Conservation (phyloP, 2,329 filamentous ascomycete genomes). For the Aureobasidium sp. region DNA sequence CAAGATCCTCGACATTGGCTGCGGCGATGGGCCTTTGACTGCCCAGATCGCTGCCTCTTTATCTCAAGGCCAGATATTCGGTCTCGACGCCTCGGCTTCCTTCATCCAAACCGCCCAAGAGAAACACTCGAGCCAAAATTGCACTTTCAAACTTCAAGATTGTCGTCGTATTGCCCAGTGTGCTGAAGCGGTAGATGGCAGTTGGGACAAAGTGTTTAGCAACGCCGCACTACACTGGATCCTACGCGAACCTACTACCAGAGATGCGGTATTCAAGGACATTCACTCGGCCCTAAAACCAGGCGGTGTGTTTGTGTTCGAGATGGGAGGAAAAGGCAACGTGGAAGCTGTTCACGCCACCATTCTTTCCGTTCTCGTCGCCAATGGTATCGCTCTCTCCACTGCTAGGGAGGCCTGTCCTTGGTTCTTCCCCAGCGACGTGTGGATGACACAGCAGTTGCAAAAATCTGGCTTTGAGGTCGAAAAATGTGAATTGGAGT, state of each 20-base stretch:
- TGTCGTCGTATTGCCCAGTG: constrained; percentile 23
- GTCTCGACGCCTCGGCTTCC: constrained; percentile 33
- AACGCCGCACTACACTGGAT: constrained; percentile 41
- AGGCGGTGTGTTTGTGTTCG: constrained; percentile 54
- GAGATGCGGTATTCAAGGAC: constrained; percentile 45
- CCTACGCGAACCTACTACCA: constrained; percentile 40
- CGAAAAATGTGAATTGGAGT: constrained; percentile 50
- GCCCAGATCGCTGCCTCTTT: constrained; percentile 27
- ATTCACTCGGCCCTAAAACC: constrained; percentile 46
- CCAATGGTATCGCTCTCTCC: constrained; percentile 44
- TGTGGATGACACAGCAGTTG: constrained; percentile 42
- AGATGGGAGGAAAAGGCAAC: constrained; percentile 66
- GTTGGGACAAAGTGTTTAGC: constrained; percentile 34
- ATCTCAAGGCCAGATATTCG: constrained; percentile 26
- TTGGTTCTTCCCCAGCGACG: constrained; percentile 65
- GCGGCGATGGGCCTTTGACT: constrained; percentile 35
- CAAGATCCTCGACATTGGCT: constrained; percentile 33
- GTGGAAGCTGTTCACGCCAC: constrained; percentile 54
- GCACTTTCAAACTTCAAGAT: constrained; percentile 26
- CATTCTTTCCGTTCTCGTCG: constrained; percentile 44
- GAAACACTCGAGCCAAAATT: constrained; percentile 20
- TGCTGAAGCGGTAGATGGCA: constrained; percentile 18
- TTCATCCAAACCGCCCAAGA: constrained; percentile 32
- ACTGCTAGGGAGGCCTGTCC: constrained; percentile 46
- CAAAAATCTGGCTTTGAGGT: constrained; percentile 36